phyloP scores from a whole-genome alignment of 208 protist genomes.

The Wallacemonas sp. region DNA sequence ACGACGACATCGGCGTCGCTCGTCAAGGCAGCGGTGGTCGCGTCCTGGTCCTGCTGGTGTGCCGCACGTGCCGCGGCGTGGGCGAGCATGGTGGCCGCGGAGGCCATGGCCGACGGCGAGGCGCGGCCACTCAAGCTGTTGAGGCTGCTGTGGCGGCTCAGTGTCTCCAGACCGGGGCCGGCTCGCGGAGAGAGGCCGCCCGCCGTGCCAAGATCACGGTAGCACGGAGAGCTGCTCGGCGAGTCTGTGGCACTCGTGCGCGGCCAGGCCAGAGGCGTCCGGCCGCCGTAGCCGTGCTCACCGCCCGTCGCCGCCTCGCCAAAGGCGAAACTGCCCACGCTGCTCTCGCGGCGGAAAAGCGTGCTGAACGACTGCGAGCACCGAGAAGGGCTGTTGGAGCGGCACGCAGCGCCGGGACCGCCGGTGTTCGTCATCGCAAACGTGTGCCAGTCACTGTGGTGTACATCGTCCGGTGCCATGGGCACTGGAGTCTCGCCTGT shows the following conservation, averaged over 20 bases:
- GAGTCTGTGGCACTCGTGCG: not conserved
- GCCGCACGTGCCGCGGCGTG: constrained; percentile 7
- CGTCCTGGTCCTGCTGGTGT: not conserved
- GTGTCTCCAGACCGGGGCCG: not conserved
- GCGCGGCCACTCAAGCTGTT: too few species aligned
- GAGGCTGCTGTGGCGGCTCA: not conserved
- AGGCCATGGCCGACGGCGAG: constrained; percentile 15
- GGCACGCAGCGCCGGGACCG: not conserved
- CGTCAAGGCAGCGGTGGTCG: not conserved
- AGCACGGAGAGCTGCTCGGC: not conserved
- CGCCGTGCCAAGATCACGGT: not conserved
- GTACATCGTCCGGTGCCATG: not conserved
- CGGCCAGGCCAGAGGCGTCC: constrained; percentile 6
- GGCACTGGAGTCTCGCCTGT: not conserved
- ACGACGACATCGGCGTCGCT: not conserved
- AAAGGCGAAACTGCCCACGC: not conserved
- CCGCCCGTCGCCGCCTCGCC: not conserved
- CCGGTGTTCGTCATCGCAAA: not conserved
- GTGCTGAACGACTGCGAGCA: constrained; percentile 8
- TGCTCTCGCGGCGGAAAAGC: constrained; percentile 1
- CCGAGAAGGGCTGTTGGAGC: not conserved
- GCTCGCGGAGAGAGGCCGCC: not conserved
- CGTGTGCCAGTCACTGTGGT: not conserved
- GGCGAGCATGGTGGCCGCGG: constrained; percentile 17
- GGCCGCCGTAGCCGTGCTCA: not conserved